These are phyloP conservation scores for Tulasnella sp. DNA, from an alignment of 768 basidiomycete species.

Conservation along the genomic window DNA sequence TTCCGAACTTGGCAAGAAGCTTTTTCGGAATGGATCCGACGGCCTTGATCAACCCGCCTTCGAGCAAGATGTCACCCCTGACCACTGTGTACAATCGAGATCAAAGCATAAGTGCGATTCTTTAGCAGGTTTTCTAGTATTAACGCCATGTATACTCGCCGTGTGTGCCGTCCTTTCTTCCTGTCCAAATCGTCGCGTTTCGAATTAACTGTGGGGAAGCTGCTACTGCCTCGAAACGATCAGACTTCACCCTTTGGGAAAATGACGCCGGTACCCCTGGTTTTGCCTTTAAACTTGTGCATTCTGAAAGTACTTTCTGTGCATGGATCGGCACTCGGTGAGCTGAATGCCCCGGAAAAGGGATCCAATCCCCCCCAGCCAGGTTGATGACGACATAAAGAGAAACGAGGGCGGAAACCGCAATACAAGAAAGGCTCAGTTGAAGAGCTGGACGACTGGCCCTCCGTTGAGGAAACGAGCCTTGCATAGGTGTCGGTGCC, in stretches of 20 bases:
- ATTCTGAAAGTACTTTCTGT: constrained; percentile 30
- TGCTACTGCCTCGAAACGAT: constrained; percentile 56
- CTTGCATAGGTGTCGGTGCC: background rate
- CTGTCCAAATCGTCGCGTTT: constrained; percentile 80
- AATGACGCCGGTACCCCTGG: constrained; percentile 38
- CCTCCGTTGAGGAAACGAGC: background rate
- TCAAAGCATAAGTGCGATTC: constrained; percentile 3
- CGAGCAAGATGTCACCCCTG: constrained; percentile 57
- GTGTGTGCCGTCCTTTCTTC: constrained; percentile 46
- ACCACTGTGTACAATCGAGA: constrained; percentile 36
- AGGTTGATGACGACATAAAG: constrained; percentile 9
- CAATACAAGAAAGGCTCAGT: background rate
- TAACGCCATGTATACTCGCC: constrained; percentile 12
- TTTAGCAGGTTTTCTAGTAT: background rate
- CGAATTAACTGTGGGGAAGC: constrained; percentile 47
- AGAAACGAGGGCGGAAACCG: constrained; percentile 1
- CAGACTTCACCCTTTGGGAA: constrained; percentile 41
- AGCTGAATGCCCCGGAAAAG: background rate
- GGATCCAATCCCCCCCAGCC: background rate
- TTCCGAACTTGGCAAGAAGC: constrained; percentile 43
- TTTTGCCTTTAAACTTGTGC: constrained; percentile 34
- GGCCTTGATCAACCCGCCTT: constrained; percentile 57
- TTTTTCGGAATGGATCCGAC: constrained; percentile 49
- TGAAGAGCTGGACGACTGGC: background rate
- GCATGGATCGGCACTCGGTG: constrained; percentile 24